Base-by-base conservation (phyloP, 2,329 filamentous ascomycete species). In the Neoscytalidium dimidiatum region DNA sequence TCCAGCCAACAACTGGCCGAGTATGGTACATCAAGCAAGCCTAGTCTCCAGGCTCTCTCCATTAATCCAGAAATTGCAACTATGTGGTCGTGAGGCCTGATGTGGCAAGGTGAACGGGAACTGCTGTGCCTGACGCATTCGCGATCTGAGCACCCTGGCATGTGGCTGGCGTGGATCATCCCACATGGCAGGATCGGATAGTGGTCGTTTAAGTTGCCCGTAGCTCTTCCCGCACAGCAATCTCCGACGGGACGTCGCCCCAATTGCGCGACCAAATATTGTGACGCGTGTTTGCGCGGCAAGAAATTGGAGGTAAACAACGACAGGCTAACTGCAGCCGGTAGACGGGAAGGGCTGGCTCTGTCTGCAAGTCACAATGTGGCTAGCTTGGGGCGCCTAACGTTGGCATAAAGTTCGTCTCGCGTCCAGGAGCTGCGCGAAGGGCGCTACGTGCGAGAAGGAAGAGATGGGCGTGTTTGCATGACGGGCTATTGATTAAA, bases 161-260 rank as follows among this genome's bases (percentile, higher is more conserved):
- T 13, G 38, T 46, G 56, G 38, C 28, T 46, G 41, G 31, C 38
- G 56, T 26, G 56, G 56, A 60, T 60, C 56, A 60, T 46, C 56
- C 26, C 56, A 60, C 41, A 41, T 8, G 53, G 53, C 17, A 9
- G 56, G 53, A 57, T 57, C 53, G 53, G 38, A 29, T 57, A 35
- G 53, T 38, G 53, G 53, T 38, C 19, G 53, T 43, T 17, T 31
- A 57, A 26, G 21, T 19, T 57, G 53, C 23, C 38, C 29, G 61
- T 64, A 35, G 61, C 61, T 41, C 48, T 64, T 44, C 41, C 48
- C 48, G 61, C 61, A 56, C 13, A 53, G 61, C 61, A 64, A 64
- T 64, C 48, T 64, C 49, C 61, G 61, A 41, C 56, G 7, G 26
- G 43, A 60, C 46, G 46, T 44, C 38, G 26, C 56, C 43, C 56